These are phyloP conservation scores for Magnaporthiopsis rhizophila DNA, from an alignment of 2,329 filamentous ascomycete genomes.

Conservation along the genomic window DNA sequence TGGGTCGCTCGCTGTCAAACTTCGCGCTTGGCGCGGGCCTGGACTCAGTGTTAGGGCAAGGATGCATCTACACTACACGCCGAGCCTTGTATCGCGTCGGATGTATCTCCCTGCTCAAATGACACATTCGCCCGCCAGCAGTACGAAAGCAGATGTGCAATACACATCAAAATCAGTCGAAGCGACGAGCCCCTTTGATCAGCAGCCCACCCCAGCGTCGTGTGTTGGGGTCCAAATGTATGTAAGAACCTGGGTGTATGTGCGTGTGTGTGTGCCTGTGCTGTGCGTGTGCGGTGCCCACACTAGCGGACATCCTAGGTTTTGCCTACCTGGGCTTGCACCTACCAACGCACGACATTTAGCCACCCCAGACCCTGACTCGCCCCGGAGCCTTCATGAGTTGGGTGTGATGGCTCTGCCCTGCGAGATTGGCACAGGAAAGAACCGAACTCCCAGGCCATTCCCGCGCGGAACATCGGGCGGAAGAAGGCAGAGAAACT, in stretches of 20 bases:
- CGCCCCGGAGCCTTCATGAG: constrained; percentile 26
- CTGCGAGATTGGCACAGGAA: background rate
- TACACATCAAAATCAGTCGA: background rate
- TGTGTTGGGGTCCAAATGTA: background rate
- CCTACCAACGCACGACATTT: background rate
- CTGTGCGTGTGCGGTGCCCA: background rate
- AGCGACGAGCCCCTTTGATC: background rate
- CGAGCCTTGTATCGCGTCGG: background rate
- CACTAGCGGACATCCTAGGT: no score
- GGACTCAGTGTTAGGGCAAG: background rate
- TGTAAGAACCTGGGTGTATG: no score
- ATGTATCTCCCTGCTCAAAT: background rate
- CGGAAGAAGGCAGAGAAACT: background rate
- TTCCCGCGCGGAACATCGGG: background rate
- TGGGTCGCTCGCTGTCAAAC: background rate
- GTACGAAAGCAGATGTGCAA: background rate
- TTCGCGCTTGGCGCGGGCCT: background rate
- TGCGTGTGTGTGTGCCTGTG: background rate
- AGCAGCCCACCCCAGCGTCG: background rate
- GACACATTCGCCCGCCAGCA: background rate
- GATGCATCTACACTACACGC: background rate
- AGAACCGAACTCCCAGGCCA: background rate
- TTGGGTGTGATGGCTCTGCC: background rate
- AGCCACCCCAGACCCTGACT: background rate
- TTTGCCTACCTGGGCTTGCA: no score